A percentile compares a stretch with the other conserved stretches of the same genome.
Evolutionary conservation across 176 grass and related monocot species (phyloP).

Genomic region (Zea luxurians): DNA sequence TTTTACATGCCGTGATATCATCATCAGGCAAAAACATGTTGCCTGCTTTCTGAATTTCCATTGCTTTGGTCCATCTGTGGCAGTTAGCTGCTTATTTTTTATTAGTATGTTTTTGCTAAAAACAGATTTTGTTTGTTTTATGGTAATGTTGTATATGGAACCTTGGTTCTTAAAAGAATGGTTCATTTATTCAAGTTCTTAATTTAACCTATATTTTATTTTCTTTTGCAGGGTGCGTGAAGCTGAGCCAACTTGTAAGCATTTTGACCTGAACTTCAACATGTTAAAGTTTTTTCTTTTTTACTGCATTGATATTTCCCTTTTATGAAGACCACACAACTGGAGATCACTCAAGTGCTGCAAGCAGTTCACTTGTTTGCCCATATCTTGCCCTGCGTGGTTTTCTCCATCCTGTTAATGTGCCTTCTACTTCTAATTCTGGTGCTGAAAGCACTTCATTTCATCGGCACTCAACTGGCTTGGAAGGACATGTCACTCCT

Average conservation of each 20-base stretch:
- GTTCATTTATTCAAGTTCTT: conserved; percentile 33
- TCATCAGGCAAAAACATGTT: not conserved
- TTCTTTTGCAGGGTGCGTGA: conserved; percentile 65
- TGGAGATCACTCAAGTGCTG: conserved; percentile 63
- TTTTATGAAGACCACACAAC: conserved; percentile 61
- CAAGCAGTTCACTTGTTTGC: conserved; percentile 70
- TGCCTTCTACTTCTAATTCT: conserved; percentile 58
- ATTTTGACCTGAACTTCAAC: conserved; percentile 29
- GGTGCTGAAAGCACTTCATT: conserved; percentile 59
- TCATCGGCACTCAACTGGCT: conserved; percentile 58
- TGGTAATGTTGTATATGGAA: not conserved
- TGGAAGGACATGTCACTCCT: conserved; percentile 52
- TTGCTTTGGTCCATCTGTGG: conserved; percentile 9
- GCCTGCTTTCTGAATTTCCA: not conserved
- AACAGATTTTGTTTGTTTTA: conserved; percentile 20
- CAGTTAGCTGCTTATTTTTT: not conserved
- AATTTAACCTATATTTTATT: conserved; percentile 18
- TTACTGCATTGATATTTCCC: conserved; percentile 35
- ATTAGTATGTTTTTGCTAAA: conserved; percentile 24
- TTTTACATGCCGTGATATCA: not conserved
- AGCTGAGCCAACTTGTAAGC: conserved; percentile 63
- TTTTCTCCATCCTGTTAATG: conserved; percentile 61
- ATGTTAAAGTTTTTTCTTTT: conserved; percentile 15
- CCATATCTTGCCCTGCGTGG: conserved; percentile 68
- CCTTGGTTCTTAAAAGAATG: conserved; percentile 4